A percentile compares a stretch with the other conserved stretches of the same genome.
Evolutionary conservation across 306 rosid species (phyloP).

Genomic region (Benincasa hispida): DNA sequence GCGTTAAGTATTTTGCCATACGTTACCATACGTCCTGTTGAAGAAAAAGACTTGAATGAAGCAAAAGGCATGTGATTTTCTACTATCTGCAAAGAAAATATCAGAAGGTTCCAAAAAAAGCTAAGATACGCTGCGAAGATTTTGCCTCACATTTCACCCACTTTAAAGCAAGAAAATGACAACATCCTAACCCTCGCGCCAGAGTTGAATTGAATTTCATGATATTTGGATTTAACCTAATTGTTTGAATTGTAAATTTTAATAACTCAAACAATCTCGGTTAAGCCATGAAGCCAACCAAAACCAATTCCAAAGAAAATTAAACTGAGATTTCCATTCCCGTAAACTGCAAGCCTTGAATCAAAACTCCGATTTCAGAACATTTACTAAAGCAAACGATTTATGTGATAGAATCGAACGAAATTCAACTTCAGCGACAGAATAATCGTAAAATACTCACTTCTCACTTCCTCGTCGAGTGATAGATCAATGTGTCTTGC

Average conservation of each 20-base stretch:
- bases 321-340: background rate
- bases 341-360: background rate
- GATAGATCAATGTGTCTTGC: background rate
- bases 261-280: background rate
- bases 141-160: background rate
- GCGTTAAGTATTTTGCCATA: background rate
- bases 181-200: background rate
- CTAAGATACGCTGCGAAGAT: background rate
- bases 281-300: background rate
- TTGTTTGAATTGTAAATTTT: background rate
- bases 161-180: background rate
- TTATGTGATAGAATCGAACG: background rate
- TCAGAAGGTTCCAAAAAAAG: constrained; percentile 3
- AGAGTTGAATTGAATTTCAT: background rate
- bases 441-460: background rate
- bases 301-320: background rate
- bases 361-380: background rate
- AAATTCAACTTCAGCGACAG: background rate
- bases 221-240: background rate
- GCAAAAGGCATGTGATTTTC: background rate
- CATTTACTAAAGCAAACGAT: too few relatives aligned
- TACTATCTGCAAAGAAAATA: background rate
- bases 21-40: background rate
- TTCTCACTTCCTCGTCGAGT: background rate
- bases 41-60: background rate